Conservation (phyloP, 2,329 filamentous ascomycete genomes). For the Aspergillus ochraceoroseus region DNA sequence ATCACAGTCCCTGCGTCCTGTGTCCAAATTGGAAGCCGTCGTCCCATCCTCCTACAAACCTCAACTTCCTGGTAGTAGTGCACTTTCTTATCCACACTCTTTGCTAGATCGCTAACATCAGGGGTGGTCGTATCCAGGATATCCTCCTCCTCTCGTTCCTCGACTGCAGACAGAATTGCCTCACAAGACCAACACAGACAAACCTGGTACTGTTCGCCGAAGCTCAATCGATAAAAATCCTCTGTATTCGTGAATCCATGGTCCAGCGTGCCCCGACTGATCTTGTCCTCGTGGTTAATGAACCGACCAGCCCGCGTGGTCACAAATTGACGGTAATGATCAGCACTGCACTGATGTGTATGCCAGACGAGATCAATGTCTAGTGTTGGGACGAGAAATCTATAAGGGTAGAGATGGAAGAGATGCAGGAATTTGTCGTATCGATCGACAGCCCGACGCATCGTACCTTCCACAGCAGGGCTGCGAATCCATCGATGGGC, state of each 20-base stretch:
- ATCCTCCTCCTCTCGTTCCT: constrained; percentile 1
- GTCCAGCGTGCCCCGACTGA: constrained; percentile 59
- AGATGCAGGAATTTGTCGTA: constrained; percentile 45
- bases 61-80: constrained; percentile 9
- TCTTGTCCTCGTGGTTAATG: constrained; percentile 74
- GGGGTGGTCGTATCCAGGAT: not conserved
- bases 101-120: not conserved
- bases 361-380: constrained; percentile 38
- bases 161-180: constrained; percentile 7
- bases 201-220: constrained; percentile 10
- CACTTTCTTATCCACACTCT: not conserved
- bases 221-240: constrained; percentile 8
- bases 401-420: constrained; percentile 34
- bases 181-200: constrained; percentile 11
- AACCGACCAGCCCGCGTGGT: constrained; percentile 46
- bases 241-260: constrained; percentile 50
- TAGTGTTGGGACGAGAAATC: constrained; percentile 32
- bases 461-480: constrained; percentile 58
- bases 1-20: not conserved
- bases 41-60: not conserved
- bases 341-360: constrained; percentile 29
- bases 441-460: constrained; percentile 55
- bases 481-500: constrained; percentile 74
- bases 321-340: constrained; percentile 40
- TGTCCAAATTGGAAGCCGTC: constrained; percentile 1